Evolutionary conservation across 768 basidiomycete genomes (phyloP).

Genomic region (Paxillus involutus): DNA sequence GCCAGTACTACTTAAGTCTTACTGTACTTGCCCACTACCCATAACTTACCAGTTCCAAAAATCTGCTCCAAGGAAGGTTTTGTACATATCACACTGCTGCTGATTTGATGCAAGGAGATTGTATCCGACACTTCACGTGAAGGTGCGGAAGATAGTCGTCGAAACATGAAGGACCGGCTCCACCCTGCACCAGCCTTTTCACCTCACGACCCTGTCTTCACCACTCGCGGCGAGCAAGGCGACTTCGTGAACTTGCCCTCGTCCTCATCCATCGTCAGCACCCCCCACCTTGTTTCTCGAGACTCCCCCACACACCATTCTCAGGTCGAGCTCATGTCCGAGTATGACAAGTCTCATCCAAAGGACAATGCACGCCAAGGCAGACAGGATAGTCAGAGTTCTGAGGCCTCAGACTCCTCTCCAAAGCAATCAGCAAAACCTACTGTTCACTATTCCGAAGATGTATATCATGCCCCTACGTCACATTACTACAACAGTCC

Average conservation of each 20-base stretch:
- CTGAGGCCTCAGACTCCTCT: slow-evolving; percentile 10
- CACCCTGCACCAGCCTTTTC: slow-evolving; percentile 11
- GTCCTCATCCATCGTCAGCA: slow-evolving; percentile 37
- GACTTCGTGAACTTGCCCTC: slow-evolving; percentile 18
- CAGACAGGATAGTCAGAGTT: slow-evolving; percentile 11
- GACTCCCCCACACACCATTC: slow-evolving; percentile 25
- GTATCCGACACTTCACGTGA: slow-evolving; percentile 6
- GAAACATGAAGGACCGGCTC: slow-evolving; percentile 13
- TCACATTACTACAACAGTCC: slow-evolving; percentile 22
- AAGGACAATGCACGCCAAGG: neutral
- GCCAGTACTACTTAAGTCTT: no score
- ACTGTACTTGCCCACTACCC: no score
- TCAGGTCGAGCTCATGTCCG: slow-evolving; percentile 17
- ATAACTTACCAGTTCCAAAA: no score
- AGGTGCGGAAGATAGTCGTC: neutral
- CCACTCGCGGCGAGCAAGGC: slow-evolving; percentile 15
- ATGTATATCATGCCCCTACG: slow-evolving; percentile 30
- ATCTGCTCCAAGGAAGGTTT: neutral
- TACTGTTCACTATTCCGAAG: slow-evolving; percentile 55
- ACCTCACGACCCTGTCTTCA: slow-evolving; percentile 11
- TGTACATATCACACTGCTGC: neutral
- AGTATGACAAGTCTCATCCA: slow-evolving; percentile 11
- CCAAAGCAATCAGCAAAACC: slow-evolving; percentile 28
- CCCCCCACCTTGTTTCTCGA: slow-evolving; percentile 30
- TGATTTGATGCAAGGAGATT: neutral